Conservation (phyloP, 805 yeast species). For the Suhomyces sp. region DNA sequence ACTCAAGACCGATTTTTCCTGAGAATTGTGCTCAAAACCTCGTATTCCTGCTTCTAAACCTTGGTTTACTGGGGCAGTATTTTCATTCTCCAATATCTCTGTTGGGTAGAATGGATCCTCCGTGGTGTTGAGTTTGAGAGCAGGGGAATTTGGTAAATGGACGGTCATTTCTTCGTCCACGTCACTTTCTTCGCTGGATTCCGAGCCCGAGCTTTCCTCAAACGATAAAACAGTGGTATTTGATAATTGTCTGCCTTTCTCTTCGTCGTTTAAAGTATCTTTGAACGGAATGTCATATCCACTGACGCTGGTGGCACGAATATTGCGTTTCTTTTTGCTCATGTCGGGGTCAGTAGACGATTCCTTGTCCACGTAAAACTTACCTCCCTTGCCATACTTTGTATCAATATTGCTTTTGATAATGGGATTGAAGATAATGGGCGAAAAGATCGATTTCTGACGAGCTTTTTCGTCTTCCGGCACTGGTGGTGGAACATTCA, state of each 20-base stretch:
- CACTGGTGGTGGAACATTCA: background rate
- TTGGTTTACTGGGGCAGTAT: background rate
- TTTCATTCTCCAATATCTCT: background rate
- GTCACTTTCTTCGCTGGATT: constrained; percentile 29
- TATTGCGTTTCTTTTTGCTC: constrained; percentile 14
- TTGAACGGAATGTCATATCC: constrained; percentile 11
- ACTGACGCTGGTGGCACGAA: constrained; percentile 36
- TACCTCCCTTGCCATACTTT: constrained; percentile 87
- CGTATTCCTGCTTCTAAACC: background rate
- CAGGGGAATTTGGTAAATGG: constrained; percentile 20
- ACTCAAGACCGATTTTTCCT: background rate
- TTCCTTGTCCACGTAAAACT: constrained; percentile 64
- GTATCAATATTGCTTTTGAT: constrained; percentile 75
- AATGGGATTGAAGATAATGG: constrained; percentile 76
- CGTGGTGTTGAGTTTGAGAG: constrained; percentile 26
- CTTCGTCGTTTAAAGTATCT: constrained; percentile 4
- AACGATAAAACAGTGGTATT: background rate
- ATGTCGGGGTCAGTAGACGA: constrained; percentile 20
- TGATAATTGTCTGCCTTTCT: background rate
- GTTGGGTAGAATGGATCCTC: constrained; percentile 9
- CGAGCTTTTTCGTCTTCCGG: constrained; percentile 1
- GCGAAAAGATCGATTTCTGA: constrained; percentile 69
- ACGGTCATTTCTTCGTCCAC: constrained; percentile 33
- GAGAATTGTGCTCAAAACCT: background rate
- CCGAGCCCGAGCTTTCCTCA: constrained; percentile 2